A percentile compares a stretch with the other conserved stretches of the same genome.
These are phyloP conservation scores for Nakazawaea anatomiae DNA, from an alignment of 805 yeast genomes.

Conservation along the genomic window DNA sequence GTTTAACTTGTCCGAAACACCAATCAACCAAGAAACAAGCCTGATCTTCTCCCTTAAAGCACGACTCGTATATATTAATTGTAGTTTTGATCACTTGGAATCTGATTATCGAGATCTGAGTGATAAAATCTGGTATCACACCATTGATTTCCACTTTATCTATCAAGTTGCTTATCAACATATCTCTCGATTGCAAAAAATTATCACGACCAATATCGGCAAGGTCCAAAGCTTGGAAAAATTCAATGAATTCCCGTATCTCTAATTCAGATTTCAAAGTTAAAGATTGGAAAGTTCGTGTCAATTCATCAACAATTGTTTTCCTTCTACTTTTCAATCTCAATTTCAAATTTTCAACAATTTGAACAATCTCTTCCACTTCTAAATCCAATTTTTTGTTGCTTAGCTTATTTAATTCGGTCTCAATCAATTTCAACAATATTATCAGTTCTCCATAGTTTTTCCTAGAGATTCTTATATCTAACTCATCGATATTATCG, in stretches of 20 bases:
- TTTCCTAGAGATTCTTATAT: conserved; percentile 58
- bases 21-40: conserved; percentile 64
- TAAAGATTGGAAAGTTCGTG: background rate
- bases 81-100: conserved; percentile 59
- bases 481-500: conserved; percentile 62
- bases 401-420: conserved; percentile 16
- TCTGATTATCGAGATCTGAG: conserved; percentile 57
- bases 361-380: conserved; percentile 31
- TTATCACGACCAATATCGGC: conserved; percentile 43
- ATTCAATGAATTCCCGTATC: conserved; percentile 20
- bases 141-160: conserved; percentile 50
- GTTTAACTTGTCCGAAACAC: conserved; percentile 60
- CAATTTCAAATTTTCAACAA: conserved; percentile 13
- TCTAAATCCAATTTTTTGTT: conserved; percentile 11
- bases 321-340: conserved; percentile 12
- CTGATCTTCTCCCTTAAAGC: conserved; percentile 33
- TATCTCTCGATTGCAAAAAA: conserved; percentile 42
- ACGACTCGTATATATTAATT: conserved; percentile 42
- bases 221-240: conserved; percentile 31
- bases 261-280: conserved; percentile 14
- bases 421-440: conserved; percentile 13
- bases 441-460: conserved; percentile 40
- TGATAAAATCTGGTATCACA: conserved; percentile 44
- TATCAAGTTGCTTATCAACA: conserved; percentile 39
- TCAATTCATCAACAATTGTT: conserved; percentile 5